These are phyloP conservation scores for Phoma sp. DNA, from an alignment of 2,329 filamentous ascomycete species.

Conservation along the genomic window DNA sequence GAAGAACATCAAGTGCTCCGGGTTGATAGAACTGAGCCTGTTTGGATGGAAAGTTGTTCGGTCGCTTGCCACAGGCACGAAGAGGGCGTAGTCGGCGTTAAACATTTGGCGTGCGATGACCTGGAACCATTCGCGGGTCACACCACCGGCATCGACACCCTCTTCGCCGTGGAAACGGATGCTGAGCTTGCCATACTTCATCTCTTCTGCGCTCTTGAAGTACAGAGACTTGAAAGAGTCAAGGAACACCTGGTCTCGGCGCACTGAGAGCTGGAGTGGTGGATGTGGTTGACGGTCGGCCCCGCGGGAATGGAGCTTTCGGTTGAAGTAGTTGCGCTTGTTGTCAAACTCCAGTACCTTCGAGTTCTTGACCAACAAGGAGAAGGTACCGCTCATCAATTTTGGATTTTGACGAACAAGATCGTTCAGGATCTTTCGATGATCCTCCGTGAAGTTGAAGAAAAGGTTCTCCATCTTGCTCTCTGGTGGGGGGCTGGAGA, in stretches of 20 bases:
- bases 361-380: slow-evolving; percentile 94
- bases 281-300: slow-evolving; percentile 72
- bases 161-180: slow-evolving; percentile 98
- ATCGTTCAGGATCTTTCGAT: slow-evolving; percentile 96
- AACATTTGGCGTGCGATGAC: slow-evolving; percentile 98
- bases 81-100: slow-evolving; percentile 95
- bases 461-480: slow-evolving; percentile 87
- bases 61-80: slow-evolving; percentile 95
- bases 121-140: slow-evolving; percentile 99
- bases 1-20: slow-evolving; percentile 97
- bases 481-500: slow-evolving; percentile 80
- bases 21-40: slow-evolving; percentile 90
- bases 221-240: slow-evolving; percentile 99
- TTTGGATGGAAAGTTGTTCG: slow-evolving; percentile 99
- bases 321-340: slow-evolving; percentile 98
- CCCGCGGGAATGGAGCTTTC: slow-evolving; percentile 81
- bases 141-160: slow-evolving; percentile 95
- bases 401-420: slow-evolving; percentile 96
- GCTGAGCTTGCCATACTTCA: slow-evolving; percentile 98
- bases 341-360: slow-evolving; percentile 99
- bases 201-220: slow-evolving; percentile 94
- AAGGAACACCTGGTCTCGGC: slow-evolving; percentile 94
- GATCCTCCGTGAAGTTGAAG: slow-evolving; percentile 97
- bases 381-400: slow-evolving; percentile 98
- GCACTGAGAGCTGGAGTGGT: slow-evolving; percentile 85